Base-by-base conservation (phyloP, 2,329 filamentous ascomycete genomes). In the Colletotrichum cereale region DNA sequence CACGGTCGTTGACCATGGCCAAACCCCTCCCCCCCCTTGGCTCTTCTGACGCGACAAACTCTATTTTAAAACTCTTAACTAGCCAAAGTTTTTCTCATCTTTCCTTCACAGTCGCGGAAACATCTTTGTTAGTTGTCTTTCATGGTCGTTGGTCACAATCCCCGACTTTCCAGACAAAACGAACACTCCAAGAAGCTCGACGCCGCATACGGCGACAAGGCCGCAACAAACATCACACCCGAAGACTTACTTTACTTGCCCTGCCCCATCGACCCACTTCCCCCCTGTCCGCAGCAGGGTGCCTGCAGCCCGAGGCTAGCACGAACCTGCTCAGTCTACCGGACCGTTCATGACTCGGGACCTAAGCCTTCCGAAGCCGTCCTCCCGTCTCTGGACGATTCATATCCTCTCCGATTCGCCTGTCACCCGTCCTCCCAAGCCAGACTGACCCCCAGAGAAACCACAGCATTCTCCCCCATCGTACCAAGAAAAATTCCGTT, bases 391-490 rank as follows among this genome's bases (percentile, higher is more conserved):
- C 66, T 70, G 66, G 66, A 71, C 65, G 70, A 71, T 69, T 66
- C 70, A 72, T 72, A 70, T 57, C 61, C 61, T 55, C 38, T 61
- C 67, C 53, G 40, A 65, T 69, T 72, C 55, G 68, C 68, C 68
- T 62, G 53, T 72, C 58, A 1, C 50, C 53, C 47, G 55, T 61
- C 61, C 38, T 40, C 21, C 42, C 29, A 60, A 40, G 47, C 60
- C 47, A 40, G 70, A 56, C 58, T 50, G 38, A 58, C 31, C 53
- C 69, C 52, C 40, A n/a, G 38, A 62, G 52, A 44, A 60, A 34
- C 40, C 62, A 40, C 21, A 61, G 55, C 47, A 70, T 57, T 62
- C 4, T 40, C 34, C 36, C 52, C 47, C 36, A 16, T 36, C 47
- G 60, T 62, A 50, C 60, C 18, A 67, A 47, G 42, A 40, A 47